Evolutionary conservation across 2,329 filamentous ascomycete genomes (phyloP).

Genomic region (Sporothrix schenckii): DNA sequence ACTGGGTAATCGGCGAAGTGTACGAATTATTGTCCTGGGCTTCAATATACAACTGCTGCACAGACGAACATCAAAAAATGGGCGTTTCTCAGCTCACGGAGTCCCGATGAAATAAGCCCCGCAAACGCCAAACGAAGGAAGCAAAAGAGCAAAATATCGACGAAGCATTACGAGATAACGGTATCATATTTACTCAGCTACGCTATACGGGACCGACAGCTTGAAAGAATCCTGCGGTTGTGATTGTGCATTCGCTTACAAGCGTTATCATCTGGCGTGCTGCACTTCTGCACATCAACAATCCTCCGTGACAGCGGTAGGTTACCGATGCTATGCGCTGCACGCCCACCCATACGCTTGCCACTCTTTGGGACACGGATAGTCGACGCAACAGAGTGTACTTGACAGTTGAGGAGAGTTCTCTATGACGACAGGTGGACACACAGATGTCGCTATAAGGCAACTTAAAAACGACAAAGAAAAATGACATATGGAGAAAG

Average conservation of each 20-base stretch:
- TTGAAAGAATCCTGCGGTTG: neutral
- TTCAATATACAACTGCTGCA: neutral
- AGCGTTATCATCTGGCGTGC: conserved; percentile 19
- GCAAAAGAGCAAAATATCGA: neutral
- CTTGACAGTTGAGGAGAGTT: neutral
- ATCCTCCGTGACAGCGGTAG: conserved; percentile 1
- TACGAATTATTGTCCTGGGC: too few species aligned
- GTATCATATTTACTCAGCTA: neutral
- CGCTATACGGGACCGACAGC: conserved; percentile 2
- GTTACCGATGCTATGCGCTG: neutral
- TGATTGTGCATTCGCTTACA: conserved; percentile 7
- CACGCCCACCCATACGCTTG: neutral
- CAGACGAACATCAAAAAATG: neutral
- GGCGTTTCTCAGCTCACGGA: neutral
- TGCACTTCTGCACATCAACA: conserved; percentile 17
- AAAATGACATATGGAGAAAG: neutral
- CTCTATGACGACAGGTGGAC: too few species aligned
- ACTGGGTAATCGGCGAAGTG: neutral
- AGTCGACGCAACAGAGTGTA: neutral
- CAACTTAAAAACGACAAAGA: neutral
- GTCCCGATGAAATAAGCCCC: neutral
- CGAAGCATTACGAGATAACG: neutral
- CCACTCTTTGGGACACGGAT: neutral
- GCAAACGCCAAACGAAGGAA: neutral
- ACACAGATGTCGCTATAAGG: too few species aligned